phyloP scores from a whole-genome alignment of 2,329 filamentous ascomycete genomes.

The Arthrobotrys sinensis region DNA sequence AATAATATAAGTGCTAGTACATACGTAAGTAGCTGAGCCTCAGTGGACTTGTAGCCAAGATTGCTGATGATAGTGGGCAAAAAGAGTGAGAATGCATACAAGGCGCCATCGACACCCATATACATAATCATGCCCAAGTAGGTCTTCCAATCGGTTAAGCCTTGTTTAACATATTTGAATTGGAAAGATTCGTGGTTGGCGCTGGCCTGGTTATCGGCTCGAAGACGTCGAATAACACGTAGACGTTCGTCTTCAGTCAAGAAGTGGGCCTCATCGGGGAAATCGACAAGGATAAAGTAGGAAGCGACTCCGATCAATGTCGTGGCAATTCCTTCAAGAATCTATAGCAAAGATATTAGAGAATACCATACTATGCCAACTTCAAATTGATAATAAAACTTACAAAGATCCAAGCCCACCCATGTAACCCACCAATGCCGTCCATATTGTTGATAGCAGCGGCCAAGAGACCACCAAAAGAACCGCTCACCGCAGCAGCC shows the following conservation, averaged over 20 bases:
- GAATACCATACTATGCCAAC: not conserved
- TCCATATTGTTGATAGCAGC: slow-evolving; percentile 80
- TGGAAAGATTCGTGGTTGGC: slow-evolving; percentile 83
- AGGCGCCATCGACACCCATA: slow-evolving; percentile 63
- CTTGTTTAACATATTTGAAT: slow-evolving; percentile 79
- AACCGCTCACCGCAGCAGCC: slow-evolving; percentile 83
- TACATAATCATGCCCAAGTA: slow-evolving; percentile 75
- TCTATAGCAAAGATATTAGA: slow-evolving; percentile 64
- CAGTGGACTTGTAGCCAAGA: slow-evolving; percentile 73
- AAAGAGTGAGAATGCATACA: slow-evolving; percentile 74
- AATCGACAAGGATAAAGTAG: slow-evolving; percentile 87
- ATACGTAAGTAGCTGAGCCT: slow-evolving; percentile 77
- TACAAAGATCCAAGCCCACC: slow-evolving; percentile 77
- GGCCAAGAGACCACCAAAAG: slow-evolving; percentile 82
- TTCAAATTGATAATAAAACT: not conserved
- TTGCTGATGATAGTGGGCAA: slow-evolving; percentile 82
- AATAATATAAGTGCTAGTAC: slow-evolving; percentile 68
- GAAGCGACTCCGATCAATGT: slow-evolving; percentile 77
- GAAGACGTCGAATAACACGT: slow-evolving; percentile 80
- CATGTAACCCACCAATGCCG: slow-evolving; percentile 73
- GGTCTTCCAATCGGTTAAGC: slow-evolving; percentile 87
- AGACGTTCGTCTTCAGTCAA: slow-evolving; percentile 78
- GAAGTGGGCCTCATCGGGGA: slow-evolving; percentile 82
- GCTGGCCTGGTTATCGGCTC: slow-evolving; percentile 80
- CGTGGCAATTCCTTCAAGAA: slow-evolving; percentile 80